A percentile compares a stretch with the other conserved stretches of the same genome.
These are phyloP conservation scores for Epichloe festucae DNA, from an alignment of 2,329 filamentous ascomycete genomes.

Conservation along the genomic window DNA sequence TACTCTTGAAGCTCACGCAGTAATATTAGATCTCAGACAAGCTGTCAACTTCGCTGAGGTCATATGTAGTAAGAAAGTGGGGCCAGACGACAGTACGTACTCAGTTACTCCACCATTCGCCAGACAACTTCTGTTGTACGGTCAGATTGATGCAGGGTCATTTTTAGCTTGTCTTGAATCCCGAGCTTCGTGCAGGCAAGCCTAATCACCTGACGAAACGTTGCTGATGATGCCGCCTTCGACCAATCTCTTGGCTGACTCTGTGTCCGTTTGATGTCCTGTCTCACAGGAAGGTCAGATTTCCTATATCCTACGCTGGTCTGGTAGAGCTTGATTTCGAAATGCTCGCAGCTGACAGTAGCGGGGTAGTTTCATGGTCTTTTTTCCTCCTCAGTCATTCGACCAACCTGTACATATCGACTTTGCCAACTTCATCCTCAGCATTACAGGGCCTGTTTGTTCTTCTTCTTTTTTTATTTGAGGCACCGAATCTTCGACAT, in stretches of 20 bases:
- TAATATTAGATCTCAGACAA: background rate
- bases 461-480: background rate
- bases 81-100: background rate
- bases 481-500: background rate
- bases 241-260: background rate
- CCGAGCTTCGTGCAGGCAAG: background rate
- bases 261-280: background rate
- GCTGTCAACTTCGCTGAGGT: slow-evolving; percentile 3
- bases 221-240: background rate
- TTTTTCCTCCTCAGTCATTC: background rate
- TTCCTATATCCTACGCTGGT: background rate
- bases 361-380: slow-evolving; percentile 1
- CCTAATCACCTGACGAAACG: slow-evolving; percentile 2
- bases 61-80: background rate
- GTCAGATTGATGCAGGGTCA: background rate
- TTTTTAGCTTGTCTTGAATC: background rate
- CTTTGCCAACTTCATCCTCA: background rate
- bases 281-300: background rate
- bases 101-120: background rate
- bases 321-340: background rate
- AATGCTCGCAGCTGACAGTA: background rate
- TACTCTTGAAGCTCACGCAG: background rate
- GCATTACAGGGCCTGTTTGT: background rate
- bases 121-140: background rate
- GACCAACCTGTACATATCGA: background rate